A percentile compares a stretch with the other conserved stretches of the same genome.
Conservation (phyloP, 345 rosid species). For the Eucalyptus urophylla region DNA sequence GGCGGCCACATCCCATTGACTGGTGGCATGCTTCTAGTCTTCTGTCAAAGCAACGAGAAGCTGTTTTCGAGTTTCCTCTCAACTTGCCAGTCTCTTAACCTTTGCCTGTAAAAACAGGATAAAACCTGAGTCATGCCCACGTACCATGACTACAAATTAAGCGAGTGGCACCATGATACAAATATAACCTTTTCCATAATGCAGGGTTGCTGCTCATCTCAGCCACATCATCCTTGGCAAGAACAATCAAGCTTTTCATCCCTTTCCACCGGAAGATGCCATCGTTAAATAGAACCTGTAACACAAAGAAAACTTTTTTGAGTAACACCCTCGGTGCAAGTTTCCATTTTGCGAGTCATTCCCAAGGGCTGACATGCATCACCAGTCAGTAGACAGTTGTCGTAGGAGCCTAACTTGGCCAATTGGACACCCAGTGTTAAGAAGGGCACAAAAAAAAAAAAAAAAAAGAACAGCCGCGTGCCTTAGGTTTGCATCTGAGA, state of each 20-base stretch:
- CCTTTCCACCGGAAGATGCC: constrained; percentile 91
- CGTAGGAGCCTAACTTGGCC: not conserved
- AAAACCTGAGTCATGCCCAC: no score
- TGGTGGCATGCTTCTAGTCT: constrained; percentile 32
- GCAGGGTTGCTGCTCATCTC: constrained; percentile 93
- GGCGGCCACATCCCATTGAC: constrained; percentile 25
- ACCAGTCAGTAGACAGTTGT: not conserved
- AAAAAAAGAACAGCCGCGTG: no score
- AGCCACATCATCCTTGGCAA: constrained; percentile 89
- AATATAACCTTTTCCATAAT: constrained; percentile 35
- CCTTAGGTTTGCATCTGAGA: no score
- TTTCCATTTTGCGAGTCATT: not conserved
- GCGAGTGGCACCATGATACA: not conserved
- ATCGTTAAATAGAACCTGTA: constrained; percentile 79
- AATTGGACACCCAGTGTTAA: not conserved
- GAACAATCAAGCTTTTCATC: constrained; percentile 76
- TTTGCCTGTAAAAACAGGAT: no score
- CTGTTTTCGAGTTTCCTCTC: no score
- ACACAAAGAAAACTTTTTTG: not conserved
- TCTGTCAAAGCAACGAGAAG: no score
- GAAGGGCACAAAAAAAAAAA: no score
- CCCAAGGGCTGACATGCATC: not conserved
- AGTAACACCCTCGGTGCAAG: not conserved
- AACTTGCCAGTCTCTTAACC: no score
- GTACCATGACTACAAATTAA: no score